Evolutionary conservation across 768 basidiomycete genomes (phyloP), one percentile per base, ranked within the genome.

Genomic region (Boletus pseudo-olivaceus): DNA sequence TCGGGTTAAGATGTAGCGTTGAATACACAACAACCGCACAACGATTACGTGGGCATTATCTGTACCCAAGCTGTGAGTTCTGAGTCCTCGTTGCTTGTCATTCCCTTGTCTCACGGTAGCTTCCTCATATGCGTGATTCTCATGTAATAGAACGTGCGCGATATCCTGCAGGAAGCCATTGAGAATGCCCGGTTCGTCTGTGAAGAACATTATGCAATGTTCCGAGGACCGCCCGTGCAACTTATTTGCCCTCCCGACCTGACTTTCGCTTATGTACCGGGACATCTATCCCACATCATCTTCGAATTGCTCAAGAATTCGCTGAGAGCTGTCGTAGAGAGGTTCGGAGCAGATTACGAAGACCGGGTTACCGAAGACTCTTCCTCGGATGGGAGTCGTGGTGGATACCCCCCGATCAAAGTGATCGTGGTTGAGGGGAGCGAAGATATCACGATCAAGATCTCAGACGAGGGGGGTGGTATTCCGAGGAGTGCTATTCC

Each of bases 381-480:
- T 27, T 43, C 53, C 27, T 35, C 50, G 0, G 47, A 44, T 3
- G 39, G 8, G 9, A 46, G 14, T 34, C 27, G 14, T 11, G 52
- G 50, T 42, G 64, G 56, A 45, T 67, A 67, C 11, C 63, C 63
- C 3, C 58, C 63, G 0, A 65, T 65, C 55, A 65, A 65, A 37
- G 65, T 65, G 37, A 82, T 98, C 53, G 96, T 97, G 34, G 91
- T 96, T 1, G 94, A 96, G 67, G 95, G 96, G n/a, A 90, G 86
- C 59, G 96, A 98, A 67, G 96, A 98, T 65, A 97, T 98, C 64
- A 98, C 96, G 3, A 93, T 99, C 80, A 99, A 99, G 81, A 97
- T 99, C 56, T 87, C 85, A 1, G 96, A 99, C 66, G 96, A 99
- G 69, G 96, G 96, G 4, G 96, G 96, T 32, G 65, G 96, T 0